phyloP scores from a whole-genome alignment of 192 early-diverging fungal genomes.

The Radiomyces spectabilis region DNA sequence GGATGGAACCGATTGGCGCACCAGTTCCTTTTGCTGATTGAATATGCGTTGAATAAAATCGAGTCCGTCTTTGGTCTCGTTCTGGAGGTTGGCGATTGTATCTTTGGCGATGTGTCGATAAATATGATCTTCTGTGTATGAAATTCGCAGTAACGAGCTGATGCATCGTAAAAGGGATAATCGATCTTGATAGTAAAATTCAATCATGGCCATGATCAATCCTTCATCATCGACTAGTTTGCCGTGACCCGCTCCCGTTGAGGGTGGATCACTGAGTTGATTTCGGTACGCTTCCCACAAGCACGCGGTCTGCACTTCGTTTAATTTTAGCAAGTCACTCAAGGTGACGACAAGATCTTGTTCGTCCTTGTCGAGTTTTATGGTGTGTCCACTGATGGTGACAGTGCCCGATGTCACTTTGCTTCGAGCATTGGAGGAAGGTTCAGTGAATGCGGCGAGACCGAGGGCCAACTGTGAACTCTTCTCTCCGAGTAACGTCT shows the following conservation, averaged over 20 bases:
- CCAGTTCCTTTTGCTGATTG: constrained; percentile 4
- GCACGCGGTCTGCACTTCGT: constrained; percentile 30
- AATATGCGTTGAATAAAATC: constrained; percentile 8
- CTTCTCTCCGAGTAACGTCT: constrained; percentile 22
- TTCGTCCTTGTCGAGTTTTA: constrained; percentile 26
- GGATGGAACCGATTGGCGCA: constrained; percentile 14
- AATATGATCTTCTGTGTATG: constrained; percentile 2
- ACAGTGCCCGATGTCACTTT: constrained; percentile 20
- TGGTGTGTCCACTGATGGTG: constrained; percentile 19
- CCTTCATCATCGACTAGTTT: constrained; percentile 1
- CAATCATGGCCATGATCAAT: neutral
- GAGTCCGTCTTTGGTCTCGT: neutral
- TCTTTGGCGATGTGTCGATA: neutral
- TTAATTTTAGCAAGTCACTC: constrained; percentile 27
- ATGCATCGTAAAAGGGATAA: constrained; percentile 15
- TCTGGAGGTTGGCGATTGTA: neutral
- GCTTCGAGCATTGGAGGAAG: constrained; percentile 21
- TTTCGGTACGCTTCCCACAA: constrained; percentile 14
- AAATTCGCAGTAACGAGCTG: constrained; percentile 6
- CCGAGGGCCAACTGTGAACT: constrained; percentile 22
- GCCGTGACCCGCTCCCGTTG: neutral
- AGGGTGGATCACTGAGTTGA: neutral
- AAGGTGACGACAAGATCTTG: constrained; percentile 30
- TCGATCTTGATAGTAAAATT: constrained; percentile 17
- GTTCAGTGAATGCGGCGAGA: constrained; percentile 27